A percentile compares a stretch with the other conserved stretches of the same genome.
Conservation (phyloP, 192 early-diverging fungal species). For the Diversispora epigaea region DNA sequence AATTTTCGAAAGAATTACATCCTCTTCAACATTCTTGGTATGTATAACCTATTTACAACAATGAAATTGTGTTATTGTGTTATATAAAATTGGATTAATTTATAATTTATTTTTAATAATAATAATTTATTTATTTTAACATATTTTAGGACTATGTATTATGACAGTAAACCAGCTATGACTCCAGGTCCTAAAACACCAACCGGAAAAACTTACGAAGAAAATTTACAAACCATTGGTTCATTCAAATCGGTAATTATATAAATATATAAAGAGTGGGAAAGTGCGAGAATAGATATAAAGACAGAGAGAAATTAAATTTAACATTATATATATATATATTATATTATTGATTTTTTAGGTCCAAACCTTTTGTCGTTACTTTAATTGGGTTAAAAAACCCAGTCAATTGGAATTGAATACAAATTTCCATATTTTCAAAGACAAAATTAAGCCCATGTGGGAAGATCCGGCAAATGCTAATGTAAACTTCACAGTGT, state of each 20-base stretch:
- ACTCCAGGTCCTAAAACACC: slow-evolving; percentile 32
- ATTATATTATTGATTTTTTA: slow-evolving; percentile 7
- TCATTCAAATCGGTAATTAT: slow-evolving; percentile 24
- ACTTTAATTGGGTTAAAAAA: slow-evolving; percentile 50
- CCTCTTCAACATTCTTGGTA: slow-evolving; percentile 47
- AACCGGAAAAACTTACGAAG: slow-evolving; percentile 12
- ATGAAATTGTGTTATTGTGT: background rate
- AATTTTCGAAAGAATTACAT: slow-evolving; percentile 30
- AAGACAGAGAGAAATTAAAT: too few relatives aligned
- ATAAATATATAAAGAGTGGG: background rate
- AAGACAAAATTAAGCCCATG: slow-evolving; percentile 48
- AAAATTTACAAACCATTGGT: slow-evolving; percentile 30
- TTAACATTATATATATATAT: too few relatives aligned
- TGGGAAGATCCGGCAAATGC: slow-evolving; percentile 50
- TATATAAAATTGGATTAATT: background rate
- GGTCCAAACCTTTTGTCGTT: slow-evolving; percentile 44
- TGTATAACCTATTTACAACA: slow-evolving; percentile 3
- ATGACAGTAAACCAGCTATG: slow-evolving; percentile 31
- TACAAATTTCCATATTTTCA: slow-evolving; percentile 46
- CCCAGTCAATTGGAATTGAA: slow-evolving; percentile 43
- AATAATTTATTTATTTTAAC: background rate
- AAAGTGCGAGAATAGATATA: too few relatives aligned
- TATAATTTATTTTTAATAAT: background rate
- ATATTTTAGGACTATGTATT: slow-evolving; percentile 30
- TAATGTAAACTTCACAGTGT: slow-evolving; percentile 34